Evolutionary conservation across 345 rosid species (phyloP), one percentile per base, ranked within the genome.

Genomic region (Camelina hispida): DNA sequence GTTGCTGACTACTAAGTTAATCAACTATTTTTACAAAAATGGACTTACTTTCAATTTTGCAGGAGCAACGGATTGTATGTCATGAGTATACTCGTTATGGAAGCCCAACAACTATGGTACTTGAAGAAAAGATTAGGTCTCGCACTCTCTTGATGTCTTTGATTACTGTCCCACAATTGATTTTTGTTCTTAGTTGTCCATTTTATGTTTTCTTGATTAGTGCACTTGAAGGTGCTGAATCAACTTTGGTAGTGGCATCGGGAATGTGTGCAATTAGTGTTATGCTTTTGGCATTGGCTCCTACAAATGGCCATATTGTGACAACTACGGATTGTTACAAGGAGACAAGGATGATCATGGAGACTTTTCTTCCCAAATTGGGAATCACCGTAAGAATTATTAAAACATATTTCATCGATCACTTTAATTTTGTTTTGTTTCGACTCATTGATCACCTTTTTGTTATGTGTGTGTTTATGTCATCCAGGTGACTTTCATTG

Each of bases 211-310:
- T 46, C 15, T 69, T 28, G 51, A 22, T 23, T 68, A 93, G 98
- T 86, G 97, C 93, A 9, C 94, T 93, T 64, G 98, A 93, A 78
- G 96, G 96, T 51, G 98, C 94, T 30, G 98, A 89, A 76, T 88
- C 98, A 37, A 93, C 97, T 22, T 73, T 93, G 83, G 78, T 91
- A 58, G 47, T 89, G 88, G 89, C 98, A 43, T 93, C 97, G 64
- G 97, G 98, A 61, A 93, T 91, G 98, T 91, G 89, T 78, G 98
- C 97, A 62, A 89, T 85, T 70, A 86, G 86, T 2, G 88, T 88
- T 61, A 16, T 83, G 91, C 57, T 93, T 55, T 51, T 89, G 91
- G 96, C 98, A 10, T 84, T 91, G 84, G 97, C 91, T 79, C 97
- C 96, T 12, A 88, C 81, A 64, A 83, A 85, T 80, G 96, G 98